Evolutionary conservation across 768 basidiomycete species (phyloP), one percentile per base, ranked within the genome.

Genomic region (Omphalotus guepiniiformis): DNA sequence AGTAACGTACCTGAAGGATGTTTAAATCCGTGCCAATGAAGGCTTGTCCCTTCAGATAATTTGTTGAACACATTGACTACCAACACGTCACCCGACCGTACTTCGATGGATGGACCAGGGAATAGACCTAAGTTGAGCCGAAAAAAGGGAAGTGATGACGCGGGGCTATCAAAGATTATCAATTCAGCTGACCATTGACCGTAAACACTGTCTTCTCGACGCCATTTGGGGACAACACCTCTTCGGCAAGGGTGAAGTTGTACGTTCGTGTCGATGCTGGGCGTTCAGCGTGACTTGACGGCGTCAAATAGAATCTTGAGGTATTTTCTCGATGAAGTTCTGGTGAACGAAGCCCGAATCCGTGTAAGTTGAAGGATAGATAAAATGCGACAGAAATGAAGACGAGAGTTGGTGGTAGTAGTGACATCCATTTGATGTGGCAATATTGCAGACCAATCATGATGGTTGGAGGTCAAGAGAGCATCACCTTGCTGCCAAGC

Each of bases 111-210:
- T 9, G 64, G 64, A 29, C 64, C 66, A 3, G 64, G 64, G 43
- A 67, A 66, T 49, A 68, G 64, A 0, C 60, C 64, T 66, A 8
- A n/a, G n/a, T n/a, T n/a, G n/a, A n/a, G n/a, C n/a, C n/a, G 9
- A 25, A 6, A 28, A 3, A 13, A 16, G 22, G 18, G 16, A 30
- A 15, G 16, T 42, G n/a, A 23, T 16, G 13, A n/a, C 3, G 7
- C 9, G 3, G 19, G 11, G 34, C 7, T 25, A 37, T 21, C 7
- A 8, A 34, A 35, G n/a, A n/a, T n/a, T n/a, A n/a, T n/a, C n/a
- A n/a, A n/a, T n/a, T n/a, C n/a, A n/a, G 19, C 44, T 36, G n/a
- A 34, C 34, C 49, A 30, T 50, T 42, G 13, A 50, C 28, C 23
- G 23, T 32, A 16, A 29, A 21, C 6, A 58, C 34, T 0, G n/a